Evolutionary conservation across 2,329 filamentous ascomycete species (phyloP), one percentile per base, ranked within the genome.

Genomic region (Alternaria ventricosa): DNA sequence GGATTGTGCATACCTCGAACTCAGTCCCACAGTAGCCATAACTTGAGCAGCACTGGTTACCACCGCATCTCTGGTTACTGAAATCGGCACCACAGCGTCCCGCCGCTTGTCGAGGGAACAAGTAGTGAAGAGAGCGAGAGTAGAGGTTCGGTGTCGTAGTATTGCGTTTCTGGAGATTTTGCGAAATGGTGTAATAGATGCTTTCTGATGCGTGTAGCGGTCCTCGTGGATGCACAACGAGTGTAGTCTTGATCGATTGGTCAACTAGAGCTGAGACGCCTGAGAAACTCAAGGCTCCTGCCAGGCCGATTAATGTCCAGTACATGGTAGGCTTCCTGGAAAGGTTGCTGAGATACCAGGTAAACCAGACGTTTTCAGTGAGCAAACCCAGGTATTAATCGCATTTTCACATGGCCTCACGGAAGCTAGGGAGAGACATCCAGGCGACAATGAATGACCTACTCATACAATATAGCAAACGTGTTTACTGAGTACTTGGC

Each of bases 11-110:
- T 43, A 45, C 58, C 55, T 77, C 72, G 25, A 62, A 65, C 15
- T 66, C 70, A 20, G 69, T 70, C 8, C 75, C 74, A 43, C 75
- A 77, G 23, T 69, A 77, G 9, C 68, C 72, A 50, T 70, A 77
- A 2, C 61, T 45, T 3, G 70, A 73, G 53, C 75, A 76, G 61
- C 74, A 77, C 51, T 70, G 66, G 25, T 68, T 71, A 41, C 65
- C 50, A 4, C 60, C 10, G 30, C 75, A 77, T 55, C 62, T 66
- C 36, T 65, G 51, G 8, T 66, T 66, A 8, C 63, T 58, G 27
- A 60, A 70, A 2, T 69, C 70, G 2, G 69, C 63, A 23, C 75
- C 75, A 36, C 75, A 77, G 27, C 75, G 69, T 10, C 75, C 75
- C 15, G 25, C 58, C 6, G 47, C 44, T 44, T 77, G 74, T 12